Percentiles rank a stretch among this genome's conserved stretches.
Conservation (phyloP, 768 basidiomycete species). For the Suillus brevipes region DNA sequence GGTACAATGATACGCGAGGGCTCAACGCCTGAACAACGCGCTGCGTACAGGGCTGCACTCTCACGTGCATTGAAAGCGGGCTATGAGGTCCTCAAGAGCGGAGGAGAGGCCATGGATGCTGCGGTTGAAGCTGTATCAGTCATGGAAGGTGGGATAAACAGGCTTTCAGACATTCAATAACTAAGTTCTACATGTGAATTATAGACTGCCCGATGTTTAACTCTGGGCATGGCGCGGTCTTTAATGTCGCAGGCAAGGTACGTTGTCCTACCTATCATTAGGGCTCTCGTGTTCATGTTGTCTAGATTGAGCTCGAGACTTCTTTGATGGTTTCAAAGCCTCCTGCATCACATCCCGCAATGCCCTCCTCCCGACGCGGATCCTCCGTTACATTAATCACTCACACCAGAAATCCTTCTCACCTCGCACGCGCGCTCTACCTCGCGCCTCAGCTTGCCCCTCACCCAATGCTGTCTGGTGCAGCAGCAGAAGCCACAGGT, state of each 20-base stretch:
- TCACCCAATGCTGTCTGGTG: slow-evolving; percentile 72
- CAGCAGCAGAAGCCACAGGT: slow-evolving; percentile 61
- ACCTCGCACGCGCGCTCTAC: slow-evolving; percentile 69
- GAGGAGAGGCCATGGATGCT: slow-evolving; percentile 85
- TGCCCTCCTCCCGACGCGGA: slow-evolving; percentile 62
- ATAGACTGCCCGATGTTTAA: slow-evolving; percentile 80
- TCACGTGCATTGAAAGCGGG: slow-evolving; percentile 59
- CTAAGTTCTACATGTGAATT: not conserved
- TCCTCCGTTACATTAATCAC: slow-evolving; percentile 66
- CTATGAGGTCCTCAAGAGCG: slow-evolving; percentile 57
- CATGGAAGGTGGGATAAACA: slow-evolving; percentile 60
- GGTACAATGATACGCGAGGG: slow-evolving; percentile 61
- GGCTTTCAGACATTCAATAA: not conserved
- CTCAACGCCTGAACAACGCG: slow-evolving; percentile 61
- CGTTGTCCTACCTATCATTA: not conserved
- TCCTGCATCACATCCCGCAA: slow-evolving; percentile 60
- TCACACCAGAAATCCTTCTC: slow-evolving; percentile 69
- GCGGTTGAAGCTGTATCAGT: slow-evolving; percentile 69
- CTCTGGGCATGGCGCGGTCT: slow-evolving; percentile 78
- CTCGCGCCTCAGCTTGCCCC: slow-evolving; percentile 61
- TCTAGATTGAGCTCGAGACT: slow-evolving; percentile 80
- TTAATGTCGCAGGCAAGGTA: slow-evolving; percentile 79
- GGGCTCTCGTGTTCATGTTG: not conserved
- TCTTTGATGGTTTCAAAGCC: slow-evolving; percentile 82
- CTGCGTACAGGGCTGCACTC: slow-evolving; percentile 57